Evolutionary conservation across 306 rosid species (phyloP).

Genomic region (Medicago arabica): DNA sequence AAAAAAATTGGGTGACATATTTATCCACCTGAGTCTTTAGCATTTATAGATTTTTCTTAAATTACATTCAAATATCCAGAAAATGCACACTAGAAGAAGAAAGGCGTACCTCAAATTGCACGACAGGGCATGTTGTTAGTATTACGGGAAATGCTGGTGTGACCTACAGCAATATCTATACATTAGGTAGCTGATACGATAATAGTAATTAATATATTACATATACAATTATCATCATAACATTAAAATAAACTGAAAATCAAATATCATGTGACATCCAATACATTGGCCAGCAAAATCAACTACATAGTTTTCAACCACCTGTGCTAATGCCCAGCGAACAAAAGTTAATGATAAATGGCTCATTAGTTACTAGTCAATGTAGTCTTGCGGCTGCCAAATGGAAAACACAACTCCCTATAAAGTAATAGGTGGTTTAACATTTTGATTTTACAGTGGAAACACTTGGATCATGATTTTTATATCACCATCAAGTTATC

Average conservation of each 20-base stretch:
- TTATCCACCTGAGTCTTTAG: conserved; percentile 5
- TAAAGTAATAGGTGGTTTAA: conserved; percentile 3
- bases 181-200: conserved; percentile 45
- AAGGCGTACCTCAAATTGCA: conserved; percentile 84
- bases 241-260: conserved; percentile 23
- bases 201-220: not conserved
- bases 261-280: conserved; percentile 32
- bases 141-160: conserved; percentile 84
- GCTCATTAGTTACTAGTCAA: not conserved
- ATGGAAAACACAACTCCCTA: not conserved
- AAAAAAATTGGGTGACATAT: no score
- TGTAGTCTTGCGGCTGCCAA: not conserved
- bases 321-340: conserved; percentile 2
- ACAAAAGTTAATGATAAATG: conserved; percentile 7
- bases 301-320: conserved; percentile 11
- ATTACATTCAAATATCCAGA: conserved; percentile 36
- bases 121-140: conserved; percentile 74
- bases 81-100: conserved; percentile 28
- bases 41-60: conserved; percentile 13
- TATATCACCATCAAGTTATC: no score
- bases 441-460: not conserved
- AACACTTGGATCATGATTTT: conserved; percentile 9
- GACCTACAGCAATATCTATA: conserved; percentile 63
- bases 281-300: conserved; percentile 17
- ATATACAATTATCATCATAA: not conserved